Base-by-base conservation (phyloP, 345 rosid species). In the Geranium brycei region DNA sequence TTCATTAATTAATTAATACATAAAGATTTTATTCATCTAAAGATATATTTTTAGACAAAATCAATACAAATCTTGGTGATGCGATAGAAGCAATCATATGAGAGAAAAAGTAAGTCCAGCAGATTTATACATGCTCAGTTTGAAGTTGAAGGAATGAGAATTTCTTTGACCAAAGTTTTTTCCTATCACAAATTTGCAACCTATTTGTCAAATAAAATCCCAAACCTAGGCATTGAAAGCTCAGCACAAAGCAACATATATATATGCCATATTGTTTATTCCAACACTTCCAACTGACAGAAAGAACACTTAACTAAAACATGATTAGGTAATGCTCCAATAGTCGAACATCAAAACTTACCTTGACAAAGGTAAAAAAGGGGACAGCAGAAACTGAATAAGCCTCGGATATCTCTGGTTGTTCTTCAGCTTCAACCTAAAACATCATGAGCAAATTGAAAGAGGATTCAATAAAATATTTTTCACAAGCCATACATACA, bases 351-450 rank as follows among this genome's bases (percentile, higher is more conserved):
- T 17, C 18, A 31, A 31, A 15, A 60, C 10, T 13, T 47, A 95
- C 99, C 95, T 95, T 91, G 65, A 95, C 72, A 80, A 95, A 91
- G 66, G 82, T 91, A 68, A 91, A 87, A 64, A 40, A 95, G 6
- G 99, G 99, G 58, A 91, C 90, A 60, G 97, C 91, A 69, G 96
- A 78, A 64, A 95, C 95, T 15, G 97, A 73, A 71, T 80, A 83
- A 47, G 85, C 81, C 77, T 87, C 96, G 0, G 96, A 95, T 62
- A 95, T 79, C 78, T 87, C 88, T 35, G 99, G 96, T 57, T 87
- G 91, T 62, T 95, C 96, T 75, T 95, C 99, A 31, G 99, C 99
- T 78, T 91, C 99, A 28, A 95, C 88, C 99, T 95, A 70, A 68
- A 73, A 60, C n/a, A 61, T 19, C 51, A 53, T 31, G 69, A 51